Base-by-base conservation (phyloP, 2,329 filamentous ascomycete species). In the Mycosphaerelloides madeirae region DNA sequence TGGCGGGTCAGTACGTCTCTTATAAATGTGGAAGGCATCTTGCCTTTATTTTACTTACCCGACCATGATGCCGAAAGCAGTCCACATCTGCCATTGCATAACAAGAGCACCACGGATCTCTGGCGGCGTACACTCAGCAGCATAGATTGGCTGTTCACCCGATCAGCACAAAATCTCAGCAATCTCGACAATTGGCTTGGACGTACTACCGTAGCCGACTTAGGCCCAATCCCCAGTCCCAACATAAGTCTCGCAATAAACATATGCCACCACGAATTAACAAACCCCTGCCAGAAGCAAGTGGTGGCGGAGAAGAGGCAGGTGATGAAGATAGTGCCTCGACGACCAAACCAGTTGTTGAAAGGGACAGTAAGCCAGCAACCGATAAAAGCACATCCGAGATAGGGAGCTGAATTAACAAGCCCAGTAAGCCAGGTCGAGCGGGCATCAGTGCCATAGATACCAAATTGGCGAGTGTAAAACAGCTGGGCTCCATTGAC, bases 261-360 rank as follows among this genome's bases (percentile, higher is more conserved):
- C 54, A 89, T 77, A 54, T 86, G 76, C 60, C 71, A 73, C 84
- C 85, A 90, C 82, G 75, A 76, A 49, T 81, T 76, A n/a, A 73
- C 71, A n/a, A 78, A 57, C 0, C 74, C 84, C 77, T 70, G 83
- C 64, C 50, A 79, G 73, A 28, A 71, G 38, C 83, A 85, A 7
- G 85, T 80, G 81, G 56, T 31, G 14, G 85, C 65, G 79, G 13
- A 85, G 73, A 56, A 49, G 8, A 62, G 45, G 12, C 60, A 62
- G 1, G 62, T 58, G 31, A 67, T 20, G 39, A 68, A 67, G 22
- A 70, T 66, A 1, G 65, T 62, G 2, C 63, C 63, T 11, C 67
- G 57, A 20, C 67, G 45, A 2, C 57, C 61, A 15, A 64, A 43
- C 33, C 51, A 50, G 15, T 59, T 48, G 47, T 63, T 63, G 16